phyloP scores from a whole-genome alignment of 1,284 basidiomycete species.

The Cutaneotrichosporon sp. region DNA sequence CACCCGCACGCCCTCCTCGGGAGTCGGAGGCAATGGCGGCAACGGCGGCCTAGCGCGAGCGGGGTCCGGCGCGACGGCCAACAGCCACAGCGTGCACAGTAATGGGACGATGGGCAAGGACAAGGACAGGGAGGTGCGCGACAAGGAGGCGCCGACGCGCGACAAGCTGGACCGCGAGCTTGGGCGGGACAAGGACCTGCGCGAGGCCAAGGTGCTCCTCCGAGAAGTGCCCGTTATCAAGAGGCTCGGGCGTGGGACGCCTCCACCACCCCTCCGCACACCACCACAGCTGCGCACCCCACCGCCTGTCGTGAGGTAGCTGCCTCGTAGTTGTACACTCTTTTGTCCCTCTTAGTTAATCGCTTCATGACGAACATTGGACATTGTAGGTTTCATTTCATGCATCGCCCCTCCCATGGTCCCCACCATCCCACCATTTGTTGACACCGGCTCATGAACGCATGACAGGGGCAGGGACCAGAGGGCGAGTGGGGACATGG shows the following conservation, averaged over 20 bases:
- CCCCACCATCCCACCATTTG: neutral
- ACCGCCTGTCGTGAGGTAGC: neutral
- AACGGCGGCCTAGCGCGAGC: neutral
- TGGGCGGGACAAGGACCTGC: neutral
- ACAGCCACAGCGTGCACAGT: neutral
- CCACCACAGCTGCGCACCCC: neutral
- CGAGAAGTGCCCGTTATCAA: neutral
- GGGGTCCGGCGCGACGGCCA: neutral
- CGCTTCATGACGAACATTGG: neutral
- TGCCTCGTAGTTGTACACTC: neutral
- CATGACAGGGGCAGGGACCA: no score
- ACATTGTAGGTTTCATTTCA: neutral
- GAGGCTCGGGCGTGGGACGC: neutral
- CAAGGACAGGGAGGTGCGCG: neutral
- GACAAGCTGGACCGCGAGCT: neutral
- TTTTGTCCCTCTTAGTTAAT: neutral
- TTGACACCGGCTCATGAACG: neutral
- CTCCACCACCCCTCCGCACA: neutral
- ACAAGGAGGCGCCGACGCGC: neutral
- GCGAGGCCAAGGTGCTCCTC: conserved; percentile 5
- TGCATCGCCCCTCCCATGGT: neutral
- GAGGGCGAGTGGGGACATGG: neutral
- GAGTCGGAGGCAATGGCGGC: neutral
- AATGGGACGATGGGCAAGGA: neutral
- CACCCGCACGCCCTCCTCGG: neutral